Evolutionary conservation across 305 asterid genomes (phyloP), one percentile per base, ranked within the genome.

Genomic region (Fraxinus nigra): DNA sequence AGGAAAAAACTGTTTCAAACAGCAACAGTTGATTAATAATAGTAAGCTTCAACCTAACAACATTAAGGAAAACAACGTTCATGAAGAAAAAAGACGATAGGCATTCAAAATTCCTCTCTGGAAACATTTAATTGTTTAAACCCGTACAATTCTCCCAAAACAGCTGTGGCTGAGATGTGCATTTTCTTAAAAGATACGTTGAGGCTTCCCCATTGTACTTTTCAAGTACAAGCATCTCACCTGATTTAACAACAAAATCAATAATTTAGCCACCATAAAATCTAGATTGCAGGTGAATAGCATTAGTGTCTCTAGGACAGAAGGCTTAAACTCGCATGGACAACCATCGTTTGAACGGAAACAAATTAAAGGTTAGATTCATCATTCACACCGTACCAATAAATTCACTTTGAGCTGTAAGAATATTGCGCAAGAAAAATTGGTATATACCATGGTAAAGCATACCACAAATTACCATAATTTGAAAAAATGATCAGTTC

Each of bases 211-310:
- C 95, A 91, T 91, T 75, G 95, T 91, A 46, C 89, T 91, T 91
- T 91, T 91, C 92, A 91, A 81, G 92, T 87, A 90, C 89, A 91
- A 86, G 87, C 93, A 91, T 87, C 93, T 87, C 77, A 91, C 93
- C 93, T 91, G 92, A 70, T 65, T 59, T 78, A 59, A 1, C 72
- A 14, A 72, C 56, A 35, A 4, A 40, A 79, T 80, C 28, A 24
- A 10, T 3, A 65, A 65, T 22, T 65, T 3, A 22, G 72, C 35
- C 34, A 65, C 34, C 32, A 65, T 65, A 61, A 8, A 8, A 8
- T 20, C 33, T 3, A 63, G 32, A 22, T 63, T 24, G 13, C 33
- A 2, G 16, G 72, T 3, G 8, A 22, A 65, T 65, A 65, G 13
- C 51, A 26, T 30, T 40, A 10, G 4, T 2, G 48, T 40, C 48